These are phyloP conservation scores for Xerocomellus amylosporus DNA, from an alignment of 768 basidiomycete genomes.

Conservation along the genomic window DNA sequence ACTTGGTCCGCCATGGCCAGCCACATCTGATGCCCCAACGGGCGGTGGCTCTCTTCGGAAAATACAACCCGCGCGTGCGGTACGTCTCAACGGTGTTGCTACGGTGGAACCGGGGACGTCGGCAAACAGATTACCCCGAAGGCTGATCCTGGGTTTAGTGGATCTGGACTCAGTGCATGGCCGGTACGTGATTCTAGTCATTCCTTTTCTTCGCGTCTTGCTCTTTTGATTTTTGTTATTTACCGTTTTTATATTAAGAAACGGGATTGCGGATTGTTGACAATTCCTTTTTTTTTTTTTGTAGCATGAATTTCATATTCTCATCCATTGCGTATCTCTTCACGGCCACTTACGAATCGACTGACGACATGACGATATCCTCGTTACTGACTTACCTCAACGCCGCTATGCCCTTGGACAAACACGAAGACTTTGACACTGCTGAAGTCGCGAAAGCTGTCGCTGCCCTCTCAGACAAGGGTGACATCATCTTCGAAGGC, in stretches of 20 bases:
- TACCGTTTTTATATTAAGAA: neutral
- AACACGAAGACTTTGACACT: constrained; percentile 81
- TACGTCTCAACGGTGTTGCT: constrained; percentile 26
- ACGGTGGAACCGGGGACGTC: constrained; percentile 15
- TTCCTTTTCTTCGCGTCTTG: neutral
- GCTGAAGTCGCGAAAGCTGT: constrained; percentile 60
- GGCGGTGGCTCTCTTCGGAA: constrained; percentile 19
- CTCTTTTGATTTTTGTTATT: constrained; percentile 2
- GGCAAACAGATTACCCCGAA: constrained; percentile 24
- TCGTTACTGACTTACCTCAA: constrained; percentile 70
- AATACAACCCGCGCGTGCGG: constrained; percentile 21
- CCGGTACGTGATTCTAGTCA: constrained; percentile 44
- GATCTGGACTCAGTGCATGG: constrained; percentile 60
- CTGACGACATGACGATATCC: constrained; percentile 70
- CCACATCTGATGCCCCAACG: constrained; percentile 14
- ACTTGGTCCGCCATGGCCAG: constrained; percentile 20
- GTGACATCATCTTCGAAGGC: constrained; percentile 50
- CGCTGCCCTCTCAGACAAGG: constrained; percentile 44
- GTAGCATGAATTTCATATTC: constrained; percentile 57
- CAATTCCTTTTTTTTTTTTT: constrained; percentile 1
- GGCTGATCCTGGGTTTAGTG: constrained; percentile 40
- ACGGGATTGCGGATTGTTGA: constrained; percentile 9
- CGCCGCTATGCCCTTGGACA: constrained; percentile 71
- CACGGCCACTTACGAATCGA: constrained; percentile 59
- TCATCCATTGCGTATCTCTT: constrained; percentile 64